These are phyloP conservation scores for Primulina huaijiensis DNA, from an alignment of 257 asterid species.

Conservation along the genomic window DNA sequence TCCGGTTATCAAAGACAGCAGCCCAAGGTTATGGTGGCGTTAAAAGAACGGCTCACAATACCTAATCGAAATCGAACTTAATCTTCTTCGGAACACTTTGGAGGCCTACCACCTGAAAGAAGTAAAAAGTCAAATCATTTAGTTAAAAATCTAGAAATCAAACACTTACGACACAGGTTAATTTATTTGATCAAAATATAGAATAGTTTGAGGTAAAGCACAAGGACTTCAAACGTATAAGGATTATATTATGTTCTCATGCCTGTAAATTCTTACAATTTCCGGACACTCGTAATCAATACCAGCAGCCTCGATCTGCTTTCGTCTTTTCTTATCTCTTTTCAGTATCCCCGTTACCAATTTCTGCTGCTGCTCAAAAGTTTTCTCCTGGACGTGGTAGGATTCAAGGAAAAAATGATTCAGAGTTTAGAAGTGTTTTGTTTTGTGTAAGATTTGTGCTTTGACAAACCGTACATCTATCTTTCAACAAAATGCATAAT, in stretches of 20 bases:
- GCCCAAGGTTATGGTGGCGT: background rate
- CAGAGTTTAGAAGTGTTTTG: background rate
- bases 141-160: background rate
- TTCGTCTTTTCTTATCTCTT: slow-evolving; percentile 62
- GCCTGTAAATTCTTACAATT: slow-evolving; percentile 50
- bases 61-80: slow-evolving; percentile 48
- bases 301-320: slow-evolving; percentile 83
- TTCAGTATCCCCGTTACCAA: slow-evolving; percentile 54
- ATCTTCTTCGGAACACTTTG: slow-evolving; percentile 76
- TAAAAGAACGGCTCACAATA: background rate
- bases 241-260: background rate
- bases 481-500: background rate
- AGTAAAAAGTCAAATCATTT: background rate
- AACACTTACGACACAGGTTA: background rate
- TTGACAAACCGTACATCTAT: no score
- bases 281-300: slow-evolving; percentile 82
- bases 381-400: slow-evolving; percentile 54
- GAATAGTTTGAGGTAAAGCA: background rate
- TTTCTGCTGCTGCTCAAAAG: slow-evolving; percentile 63
- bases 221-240: background rate
- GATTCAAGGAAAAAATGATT: slow-evolving; percentile 4
- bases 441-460: background rate
- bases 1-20: no score
- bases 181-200: background rate
- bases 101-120: slow-evolving; percentile 55